Base-by-base conservation (phyloP, 371 early-diverging fungal species). In the Mucor irregularis region DNA sequence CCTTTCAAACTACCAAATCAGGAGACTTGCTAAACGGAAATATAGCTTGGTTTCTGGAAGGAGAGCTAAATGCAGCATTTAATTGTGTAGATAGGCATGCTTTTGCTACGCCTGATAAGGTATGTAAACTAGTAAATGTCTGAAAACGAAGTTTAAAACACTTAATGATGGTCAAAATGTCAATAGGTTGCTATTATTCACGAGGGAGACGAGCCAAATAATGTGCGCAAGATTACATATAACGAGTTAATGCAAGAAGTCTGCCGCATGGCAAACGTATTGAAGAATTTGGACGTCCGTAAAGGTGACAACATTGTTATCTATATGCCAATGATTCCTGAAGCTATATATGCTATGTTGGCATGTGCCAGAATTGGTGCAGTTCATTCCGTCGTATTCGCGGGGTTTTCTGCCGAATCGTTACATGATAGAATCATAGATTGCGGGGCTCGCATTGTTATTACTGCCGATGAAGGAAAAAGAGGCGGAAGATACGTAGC, bases 1-100 rank as follows among this genome's bases (percentile, higher is more conserved):
- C 92, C n/a, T 94, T 91, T 66, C 64, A 83, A 33, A 83, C 78
- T 8, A 89, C 88, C 42, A 59, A 65, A n/a, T 58, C 62, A 24
- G 92, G 92, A 24, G 65, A 77, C 22, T 86, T 95, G 47, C 61
- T 78, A 4, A 72, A 80, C 26, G 95, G 94, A 48, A 85, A 94
- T 64, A 83, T 93, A 44, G 84, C 88, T 49, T 98, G 97, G 97
- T 99, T 98, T 81, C 76, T 83, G 16, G 94, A 92, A 48, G 99
- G 99, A 33, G 78, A 89, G 66, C 72, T 98, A 57, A 99, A 99
- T 73, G 94, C 92, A 13, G 85, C 90, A 33, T 94, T 94, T 82
- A 99, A 98, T 82, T 96, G 97, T 78, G 89, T 99, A 25, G 99
- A 99, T 66, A 91, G 98, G 39, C 95, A 96, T 78, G 97, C 93